phyloP scores from a whole-genome alignment of 2,329 filamentous ascomycete genomes.

The Sphaerulina vaccinii region DNA sequence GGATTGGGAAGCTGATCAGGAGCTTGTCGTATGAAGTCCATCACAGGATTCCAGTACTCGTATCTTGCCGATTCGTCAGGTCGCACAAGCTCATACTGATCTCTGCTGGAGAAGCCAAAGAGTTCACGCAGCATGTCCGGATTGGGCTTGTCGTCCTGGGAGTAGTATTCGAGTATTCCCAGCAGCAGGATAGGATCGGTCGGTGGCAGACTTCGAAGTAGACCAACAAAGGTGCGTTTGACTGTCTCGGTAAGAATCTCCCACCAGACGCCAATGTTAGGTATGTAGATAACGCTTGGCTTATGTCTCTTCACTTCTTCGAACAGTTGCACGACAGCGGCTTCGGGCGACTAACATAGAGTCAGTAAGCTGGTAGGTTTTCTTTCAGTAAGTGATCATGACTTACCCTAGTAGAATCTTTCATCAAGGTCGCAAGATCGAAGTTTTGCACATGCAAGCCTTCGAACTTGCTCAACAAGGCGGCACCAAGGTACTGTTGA shows the following conservation, averaged over 20 bases:
- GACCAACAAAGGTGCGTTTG: constrained; percentile 77
- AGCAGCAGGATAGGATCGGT: constrained; percentile 87
- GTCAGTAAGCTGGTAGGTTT: constrained; percentile 10
- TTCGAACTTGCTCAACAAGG: constrained; percentile 86
- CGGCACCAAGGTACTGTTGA: constrained; percentile 82
- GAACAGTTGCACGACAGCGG: constrained; percentile 86
- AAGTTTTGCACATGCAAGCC: constrained; percentile 93
- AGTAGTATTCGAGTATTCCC: constrained; percentile 69
- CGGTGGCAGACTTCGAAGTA: constrained; percentile 79
- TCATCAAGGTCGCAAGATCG: constrained; percentile 81
- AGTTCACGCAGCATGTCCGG: constrained; percentile 67
- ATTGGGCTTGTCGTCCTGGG: constrained; percentile 53
- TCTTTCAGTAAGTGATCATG: constrained; percentile 36
- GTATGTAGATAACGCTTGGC: constrained; percentile 92
- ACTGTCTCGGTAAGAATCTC: constrained; percentile 62
- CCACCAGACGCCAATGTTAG: constrained; percentile 87
- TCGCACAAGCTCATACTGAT: constrained; percentile 66
- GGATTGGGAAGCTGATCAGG: constrained; percentile 87
- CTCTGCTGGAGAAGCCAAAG: constrained; percentile 82
- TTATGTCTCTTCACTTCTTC: constrained; percentile 91
- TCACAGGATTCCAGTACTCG: constrained; percentile 75
- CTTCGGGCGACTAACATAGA: constrained; percentile 62
- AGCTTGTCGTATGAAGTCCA: constrained; percentile 73
- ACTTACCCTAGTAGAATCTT: constrained; percentile 68
- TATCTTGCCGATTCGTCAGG: constrained; percentile 64